phyloP scores from a whole-genome alignment of 495 filamentous ascomycete species.

The Pseudotulostoma volvatum region DNA sequence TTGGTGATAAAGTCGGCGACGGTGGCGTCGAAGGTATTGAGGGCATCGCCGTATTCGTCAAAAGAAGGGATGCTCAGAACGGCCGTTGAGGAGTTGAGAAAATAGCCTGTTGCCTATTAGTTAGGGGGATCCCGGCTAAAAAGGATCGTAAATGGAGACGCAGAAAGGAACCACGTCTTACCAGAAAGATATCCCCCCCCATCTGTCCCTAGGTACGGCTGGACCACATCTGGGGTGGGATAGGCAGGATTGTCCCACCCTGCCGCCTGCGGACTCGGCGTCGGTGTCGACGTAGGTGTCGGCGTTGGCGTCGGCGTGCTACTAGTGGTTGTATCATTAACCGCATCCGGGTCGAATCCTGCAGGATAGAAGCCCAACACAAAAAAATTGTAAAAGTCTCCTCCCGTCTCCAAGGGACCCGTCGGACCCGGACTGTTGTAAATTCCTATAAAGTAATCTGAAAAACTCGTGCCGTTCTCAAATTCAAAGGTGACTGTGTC shows the following conservation, averaged over 20 bases:
- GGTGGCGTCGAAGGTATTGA: constrained; percentile 18
- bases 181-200: not conserved
- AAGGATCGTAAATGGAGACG: too few species aligned
- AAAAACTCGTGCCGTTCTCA: constrained; percentile 21
- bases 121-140: too few species aligned
- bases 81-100: constrained; percentile 2
- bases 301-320: not conserved
- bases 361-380: constrained; percentile 17
- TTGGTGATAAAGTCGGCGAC: constrained; percentile 26
- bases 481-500: constrained; percentile 23
- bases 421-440: constrained; percentile 18
- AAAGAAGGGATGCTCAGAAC: constrained; percentile 38
- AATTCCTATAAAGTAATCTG: constrained; percentile 18
- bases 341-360: not conserved
- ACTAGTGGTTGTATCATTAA: not conserved
- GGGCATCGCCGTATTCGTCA: constrained; percentile 10
- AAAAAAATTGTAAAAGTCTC: constrained; percentile 35
- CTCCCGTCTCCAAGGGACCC: constrained; percentile 28
- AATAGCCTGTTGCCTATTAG: not conserved
- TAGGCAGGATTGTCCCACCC: not conserved
- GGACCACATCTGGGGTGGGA: not conserved
- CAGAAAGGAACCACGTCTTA: too few species aligned
- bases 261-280: not conserved
- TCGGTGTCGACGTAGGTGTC: constrained; percentile 1
- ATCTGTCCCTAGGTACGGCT: not conserved